Evolutionary conservation across 2,329 filamentous ascomycete genomes (phyloP), one percentile per base, ranked within the genome.

Genomic region (Volutella citrinella): DNA sequence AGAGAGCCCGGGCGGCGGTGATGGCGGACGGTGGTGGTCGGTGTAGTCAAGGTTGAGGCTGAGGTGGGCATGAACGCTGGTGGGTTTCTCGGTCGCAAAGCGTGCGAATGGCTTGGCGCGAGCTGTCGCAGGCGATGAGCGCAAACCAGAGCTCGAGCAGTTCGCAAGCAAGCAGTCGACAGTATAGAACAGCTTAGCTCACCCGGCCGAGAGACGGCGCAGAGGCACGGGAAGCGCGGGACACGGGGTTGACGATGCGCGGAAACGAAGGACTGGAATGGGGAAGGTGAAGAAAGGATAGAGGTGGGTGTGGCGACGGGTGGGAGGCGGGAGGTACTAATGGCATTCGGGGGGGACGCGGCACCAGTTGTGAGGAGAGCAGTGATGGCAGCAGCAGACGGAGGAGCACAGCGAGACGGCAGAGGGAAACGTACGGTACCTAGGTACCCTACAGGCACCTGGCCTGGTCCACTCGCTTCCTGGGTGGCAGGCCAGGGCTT

Each of bases 211-310:
- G 21, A 34, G 31, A 43, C 42, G 40, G 40, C 39, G 29, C 44
- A 52, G 33, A 30, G 36, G 37, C 34, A 43, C 46, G 31, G 34
- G 32, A 28, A 16, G 22, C 35, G 27, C 27, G 30, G 42, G 38
- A 48, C 37, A 46, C 37, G 43, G 39, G 41, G 36, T 36, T 41
- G n/a, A n/a, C 44, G 40, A 51, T 45, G 40, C 36, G 42, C 48
- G 47, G 49, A 55, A 55, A 60, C 43, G 58, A 58, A 48, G 41
- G 59, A 61, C 53, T 54, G 53, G 48, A 51, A 61, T 54, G 41
- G 51, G 47, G 45, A 42, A 51, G 48, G 49, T 51, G 55, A 54
- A 50, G 46, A 44, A 45, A 51, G 49, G 42, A 51, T 44, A 42
- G 42, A 45, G 42, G 46, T 48, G 40, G 42, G 42, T 37, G 37